Evolutionary conservation across 495 filamentous ascomycete species (phyloP), one percentile per base, ranked within the genome.

Genomic region (Aspergillus steynii): DNA sequence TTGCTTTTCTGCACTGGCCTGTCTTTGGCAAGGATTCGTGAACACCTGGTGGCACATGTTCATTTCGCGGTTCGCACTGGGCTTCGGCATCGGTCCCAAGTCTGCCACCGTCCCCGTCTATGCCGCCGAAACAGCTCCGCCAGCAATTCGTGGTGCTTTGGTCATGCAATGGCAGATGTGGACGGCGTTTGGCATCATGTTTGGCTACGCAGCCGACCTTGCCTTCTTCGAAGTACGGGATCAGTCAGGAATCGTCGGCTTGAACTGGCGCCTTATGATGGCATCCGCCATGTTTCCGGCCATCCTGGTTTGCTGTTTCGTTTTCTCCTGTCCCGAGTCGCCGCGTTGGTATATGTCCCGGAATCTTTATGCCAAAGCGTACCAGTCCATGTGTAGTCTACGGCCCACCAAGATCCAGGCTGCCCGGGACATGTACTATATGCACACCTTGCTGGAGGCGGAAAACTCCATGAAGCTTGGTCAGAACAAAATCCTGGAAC

Each of bases 111-210:
- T 87, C 4, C 85, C 86, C 0, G 77, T 87, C 37, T 85, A 83
- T 62, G 75, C 81, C 2, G 83, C 85, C 20, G 86, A 87, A 69
- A 83, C 81, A 55, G 75, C 82, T 14, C 84, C 83, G 0, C 74
- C 77, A n/a, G 78, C 77, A 4, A 86, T 88, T 56, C 73, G 85
- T 54, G 85, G 85, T 48, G 84, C 80, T 1, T 70, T 87, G 3
- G 84, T 87, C 54, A 87, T 86, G 83, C 81, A 80, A 74, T 88
- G 84, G 80, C 84, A 87, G 69, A 77, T 86, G 73, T 82, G 79
- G 74, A 91, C 88, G 3, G 90, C 89, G 3, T 92, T 92, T 65
- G 90, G 90, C 14, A 92, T 93, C 63, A 88, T 93, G 84, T 61
- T 93, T 15, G 90, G 91, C 26, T 90, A 89, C 62, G 82, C 86